Evolutionary conservation across 108 stramenopile genomes (phyloP).

Genomic region (Aureococcus anophagefferens): DNA sequence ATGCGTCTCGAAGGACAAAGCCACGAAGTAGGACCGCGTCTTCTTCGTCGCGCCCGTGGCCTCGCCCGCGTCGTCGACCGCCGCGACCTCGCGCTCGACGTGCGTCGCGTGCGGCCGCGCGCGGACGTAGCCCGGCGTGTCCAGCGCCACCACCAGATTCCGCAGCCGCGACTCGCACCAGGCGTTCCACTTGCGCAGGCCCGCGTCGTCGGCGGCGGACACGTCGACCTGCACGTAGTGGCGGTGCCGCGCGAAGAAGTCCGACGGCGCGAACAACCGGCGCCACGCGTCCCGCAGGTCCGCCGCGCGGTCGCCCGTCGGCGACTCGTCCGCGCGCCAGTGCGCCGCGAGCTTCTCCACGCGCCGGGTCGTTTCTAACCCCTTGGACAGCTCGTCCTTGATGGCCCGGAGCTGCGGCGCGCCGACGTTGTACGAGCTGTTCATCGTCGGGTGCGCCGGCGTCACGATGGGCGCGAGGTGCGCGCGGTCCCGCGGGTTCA

Average conservation of each 20-base stretch:
- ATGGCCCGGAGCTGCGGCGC: conserved; percentile 70
- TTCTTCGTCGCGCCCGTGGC: not conserved
- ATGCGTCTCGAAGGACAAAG: conserved; percentile 47
- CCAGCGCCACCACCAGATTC: conserved; percentile 47
- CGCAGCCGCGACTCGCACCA: conserved; percentile 62
- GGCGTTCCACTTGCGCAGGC: conserved; percentile 60
- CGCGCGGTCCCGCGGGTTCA: conserved; percentile 55
- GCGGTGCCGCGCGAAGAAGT: conserved; percentile 28
- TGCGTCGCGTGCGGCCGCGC: conserved; percentile 59
- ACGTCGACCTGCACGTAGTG: conserved; percentile 53
- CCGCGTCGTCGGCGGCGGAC: conserved; percentile 34
- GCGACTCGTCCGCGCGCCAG: not conserved
- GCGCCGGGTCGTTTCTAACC: conserved; percentile 26
- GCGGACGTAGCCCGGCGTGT: conserved; percentile 35
- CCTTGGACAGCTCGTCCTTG: conserved; percentile 53
- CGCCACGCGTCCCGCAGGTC: conserved; percentile 3
- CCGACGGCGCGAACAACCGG: not conserved
- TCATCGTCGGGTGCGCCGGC: conserved; percentile 90
- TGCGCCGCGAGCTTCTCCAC: not conserved
- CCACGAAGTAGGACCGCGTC: conserved; percentile 46
- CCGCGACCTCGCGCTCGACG: conserved; percentile 38
- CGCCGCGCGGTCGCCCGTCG: conserved; percentile 8
- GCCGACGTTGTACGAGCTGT: conserved; percentile 86
- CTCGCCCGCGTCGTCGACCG: too few relatives aligned
- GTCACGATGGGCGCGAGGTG: conserved; percentile 92